phyloP scores from a whole-genome alignment of 768 basidiomycete genomes.

The Phaeotremella fagi region DNA sequence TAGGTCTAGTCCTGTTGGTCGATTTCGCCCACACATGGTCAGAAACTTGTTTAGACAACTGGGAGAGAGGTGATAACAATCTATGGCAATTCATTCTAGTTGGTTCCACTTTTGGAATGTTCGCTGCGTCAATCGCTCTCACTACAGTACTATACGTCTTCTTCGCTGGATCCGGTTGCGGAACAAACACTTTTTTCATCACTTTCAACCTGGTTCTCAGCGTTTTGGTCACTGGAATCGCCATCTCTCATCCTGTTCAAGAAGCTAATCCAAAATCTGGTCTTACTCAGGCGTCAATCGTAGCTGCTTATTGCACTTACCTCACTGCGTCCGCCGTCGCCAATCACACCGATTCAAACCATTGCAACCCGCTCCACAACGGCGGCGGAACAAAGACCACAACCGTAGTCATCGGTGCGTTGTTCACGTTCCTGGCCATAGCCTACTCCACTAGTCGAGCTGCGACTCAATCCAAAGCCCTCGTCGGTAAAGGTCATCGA shows the following conservation, averaged over 20 bases:
- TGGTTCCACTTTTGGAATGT: constrained; percentile 84
- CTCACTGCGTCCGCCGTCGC: constrained; percentile 88
- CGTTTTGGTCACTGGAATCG: constrained; percentile 71
- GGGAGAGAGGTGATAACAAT: constrained; percentile 81
- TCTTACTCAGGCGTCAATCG: constrained; percentile 91
- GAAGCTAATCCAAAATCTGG: constrained; percentile 91
- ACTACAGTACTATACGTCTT: constrained; percentile 86
- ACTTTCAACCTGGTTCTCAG: constrained; percentile 83
- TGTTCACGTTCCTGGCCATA: constrained; percentile 96
- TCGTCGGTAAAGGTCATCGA: constrained; percentile 66
- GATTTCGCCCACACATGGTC: constrained; percentile 99
- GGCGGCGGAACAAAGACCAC: constrained; percentile 67
- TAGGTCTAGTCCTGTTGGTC: constrained; percentile 92
- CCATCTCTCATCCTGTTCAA: constrained; percentile 79
- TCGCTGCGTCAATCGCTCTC: constrained; percentile 73
- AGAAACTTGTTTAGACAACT: constrained; percentile 91
- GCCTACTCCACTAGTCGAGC: constrained; percentile 95
- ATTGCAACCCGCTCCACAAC: constrained; percentile 82
- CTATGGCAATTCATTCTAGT: constrained; percentile 96
- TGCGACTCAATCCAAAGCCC: constrained; percentile 87
- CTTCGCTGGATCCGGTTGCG: constrained; percentile 81
- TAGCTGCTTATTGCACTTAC: constrained; percentile 96
- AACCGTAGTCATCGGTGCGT: constrained; percentile 79
- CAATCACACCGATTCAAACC: constrained; percentile 69
- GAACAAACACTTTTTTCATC: constrained; percentile 94